Evolutionary conservation across 768 basidiomycete genomes (phyloP).

Genomic region (Termitomyces sp.): DNA sequence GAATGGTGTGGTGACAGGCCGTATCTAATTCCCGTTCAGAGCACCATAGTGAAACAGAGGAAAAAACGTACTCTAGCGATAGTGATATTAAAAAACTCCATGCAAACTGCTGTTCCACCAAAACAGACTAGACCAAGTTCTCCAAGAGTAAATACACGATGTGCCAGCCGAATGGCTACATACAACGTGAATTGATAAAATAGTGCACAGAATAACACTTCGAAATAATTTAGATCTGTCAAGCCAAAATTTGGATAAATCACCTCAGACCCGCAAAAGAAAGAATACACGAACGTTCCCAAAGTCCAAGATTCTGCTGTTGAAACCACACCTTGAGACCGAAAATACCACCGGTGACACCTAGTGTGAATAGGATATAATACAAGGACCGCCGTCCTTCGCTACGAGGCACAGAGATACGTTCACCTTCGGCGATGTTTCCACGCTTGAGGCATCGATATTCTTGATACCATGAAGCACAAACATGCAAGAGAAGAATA

Average conservation of each 20-base stretch:
- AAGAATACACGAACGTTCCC: constrained; percentile 53
- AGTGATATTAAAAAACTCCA: constrained; percentile 85
- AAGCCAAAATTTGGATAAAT: not conserved
- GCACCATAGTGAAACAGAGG: not conserved
- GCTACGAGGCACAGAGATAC: constrained; percentile 70
- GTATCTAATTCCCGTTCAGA: constrained; percentile 44
- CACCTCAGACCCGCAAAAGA: not conserved
- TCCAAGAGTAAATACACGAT: constrained; percentile 93
- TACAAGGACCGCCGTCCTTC: constrained; percentile 58
- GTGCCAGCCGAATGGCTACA: constrained; percentile 81
- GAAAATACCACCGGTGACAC: constrained; percentile 43
- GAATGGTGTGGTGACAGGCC: constrained; percentile 72
- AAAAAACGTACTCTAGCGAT: constrained; percentile 60
- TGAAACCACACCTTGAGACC: constrained; percentile 43
- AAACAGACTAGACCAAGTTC: constrained; percentile 88
- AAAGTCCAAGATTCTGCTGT: constrained; percentile 42
- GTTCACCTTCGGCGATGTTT: constrained; percentile 55
- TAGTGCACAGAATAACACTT: constrained; percentile 62
- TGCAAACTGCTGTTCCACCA: constrained; percentile 79
- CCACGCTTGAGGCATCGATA: constrained; percentile 33
- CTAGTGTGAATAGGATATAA: constrained; percentile 60
- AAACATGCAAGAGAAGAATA: constrained; percentile 73
- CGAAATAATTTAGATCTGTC: constrained; percentile 73
- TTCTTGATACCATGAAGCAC: constrained; percentile 75
- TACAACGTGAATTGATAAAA: constrained; percentile 94